These are phyloP conservation scores for Yamadazyma takamatsuzukensis DNA, from an alignment of 805 yeast genomes.

Conservation along the genomic window DNA sequence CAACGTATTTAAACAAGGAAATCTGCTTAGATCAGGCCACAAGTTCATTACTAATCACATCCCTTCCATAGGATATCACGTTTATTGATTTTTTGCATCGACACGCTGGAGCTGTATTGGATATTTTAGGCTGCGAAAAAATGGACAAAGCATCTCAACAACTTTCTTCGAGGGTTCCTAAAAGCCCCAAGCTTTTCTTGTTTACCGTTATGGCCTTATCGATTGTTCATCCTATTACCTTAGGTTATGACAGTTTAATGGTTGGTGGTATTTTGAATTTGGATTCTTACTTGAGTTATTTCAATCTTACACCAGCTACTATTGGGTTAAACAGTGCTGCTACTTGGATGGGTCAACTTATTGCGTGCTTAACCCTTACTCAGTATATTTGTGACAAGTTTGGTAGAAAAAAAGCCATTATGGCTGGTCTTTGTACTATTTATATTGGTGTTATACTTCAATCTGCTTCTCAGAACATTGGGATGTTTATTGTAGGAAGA, in stretches of 20 bases:
- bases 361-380: conserved; percentile 3
- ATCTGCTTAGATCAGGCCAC: too few species aligned
- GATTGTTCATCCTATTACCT: conserved; percentile 8
- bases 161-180: conserved; percentile 8
- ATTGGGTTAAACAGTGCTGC: conserved; percentile 12
- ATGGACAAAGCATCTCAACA: too few species aligned
- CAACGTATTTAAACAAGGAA: too few species aligned
- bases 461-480: conserved; percentile 31
- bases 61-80: too few species aligned
- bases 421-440: conserved; percentile 18
- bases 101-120: too few species aligned
- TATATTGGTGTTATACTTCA: conserved; percentile 35
- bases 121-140: too few species aligned
- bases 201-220: conserved; percentile 3
- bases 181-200: conserved; percentile 4
- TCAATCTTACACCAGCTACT: conserved; percentile 7
- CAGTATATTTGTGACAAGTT: conserved; percentile 5
- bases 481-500: conserved; percentile 34
- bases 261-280: conserved; percentile 10
- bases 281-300: conserved; percentile 8
- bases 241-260: conserved; percentile 11
- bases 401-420: conserved; percentile 28
- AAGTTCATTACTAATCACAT: too few species aligned
- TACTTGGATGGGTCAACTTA: conserved; percentile 11
- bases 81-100: too few species aligned